Conservation (phyloP, 176 grass and related monocot species). For the Echinochloa phyllopogon region DNA sequence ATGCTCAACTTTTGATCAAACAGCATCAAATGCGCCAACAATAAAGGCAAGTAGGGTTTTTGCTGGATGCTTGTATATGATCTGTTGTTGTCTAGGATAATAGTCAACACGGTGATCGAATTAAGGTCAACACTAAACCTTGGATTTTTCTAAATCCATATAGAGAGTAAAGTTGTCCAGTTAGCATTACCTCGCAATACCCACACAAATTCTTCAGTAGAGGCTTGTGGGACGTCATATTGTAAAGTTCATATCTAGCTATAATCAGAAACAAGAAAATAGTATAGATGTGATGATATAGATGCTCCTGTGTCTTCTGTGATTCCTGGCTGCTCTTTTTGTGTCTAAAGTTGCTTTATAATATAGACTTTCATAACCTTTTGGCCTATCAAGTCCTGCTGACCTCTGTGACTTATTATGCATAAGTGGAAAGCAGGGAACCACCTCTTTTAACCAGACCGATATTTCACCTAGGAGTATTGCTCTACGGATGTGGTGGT, state of each 20-base stretch:
- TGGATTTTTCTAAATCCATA: constrained; percentile 17
- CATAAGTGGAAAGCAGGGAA: background rate
- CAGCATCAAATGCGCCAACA: constrained; percentile 63
- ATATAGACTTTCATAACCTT: background rate
- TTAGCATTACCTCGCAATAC: constrained; percentile 43
- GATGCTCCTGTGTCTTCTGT: background rate
- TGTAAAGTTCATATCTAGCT: constrained; percentile 55
- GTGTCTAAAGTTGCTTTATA: background rate
- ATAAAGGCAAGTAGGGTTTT: constrained; percentile 47
- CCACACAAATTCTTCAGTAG: constrained; percentile 38
- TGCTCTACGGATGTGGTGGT: background rate
- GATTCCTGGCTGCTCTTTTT: background rate
- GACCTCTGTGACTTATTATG: too few relatives aligned
- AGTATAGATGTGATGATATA: constrained; percentile 38
- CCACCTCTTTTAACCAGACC: background rate
- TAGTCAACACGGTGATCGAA: constrained; percentile 46
- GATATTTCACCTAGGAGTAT: too few relatives aligned
- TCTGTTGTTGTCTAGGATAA: constrained; percentile 46
- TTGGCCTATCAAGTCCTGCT: too few relatives aligned
- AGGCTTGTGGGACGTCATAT: constrained; percentile 32
- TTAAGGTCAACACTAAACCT: constrained; percentile 18
- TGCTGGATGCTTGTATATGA: constrained; percentile 49
- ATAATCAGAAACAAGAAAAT: constrained; percentile 51
- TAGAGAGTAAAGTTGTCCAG: constrained; percentile 34
- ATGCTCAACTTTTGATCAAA: constrained; percentile 66